phyloP scores from a whole-genome alignment of 1,284 basidiomycete species.

The Leucoagaricus sp. region DNA sequence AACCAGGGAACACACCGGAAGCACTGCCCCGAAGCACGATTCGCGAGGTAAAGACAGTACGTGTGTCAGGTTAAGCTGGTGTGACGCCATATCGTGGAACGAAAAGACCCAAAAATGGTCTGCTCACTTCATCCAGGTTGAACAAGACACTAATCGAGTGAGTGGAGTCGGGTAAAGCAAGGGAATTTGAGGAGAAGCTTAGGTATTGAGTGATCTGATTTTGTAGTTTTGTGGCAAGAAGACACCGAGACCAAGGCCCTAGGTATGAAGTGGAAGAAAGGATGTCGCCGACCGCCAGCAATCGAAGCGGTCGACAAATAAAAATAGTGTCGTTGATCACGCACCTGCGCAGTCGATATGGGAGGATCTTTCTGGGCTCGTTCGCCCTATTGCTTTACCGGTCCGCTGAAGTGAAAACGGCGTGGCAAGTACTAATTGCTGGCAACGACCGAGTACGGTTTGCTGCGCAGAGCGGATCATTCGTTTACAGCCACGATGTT shows the following conservation, averaged over 20 bases:
- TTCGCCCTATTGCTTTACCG: not conserved
- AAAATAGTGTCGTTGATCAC: not conserved
- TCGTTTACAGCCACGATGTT: not conserved
- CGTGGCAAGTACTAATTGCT: not conserved
- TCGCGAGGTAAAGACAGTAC: not conserved
- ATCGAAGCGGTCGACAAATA: not conserved
- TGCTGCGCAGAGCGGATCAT: not conserved
- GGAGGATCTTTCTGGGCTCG: not conserved
- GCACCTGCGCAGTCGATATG: not conserved
- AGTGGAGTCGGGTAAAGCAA: constrained; percentile 3
- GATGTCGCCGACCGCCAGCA: not conserved
- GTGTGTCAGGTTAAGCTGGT: not conserved
- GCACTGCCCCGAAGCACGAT: not conserved
- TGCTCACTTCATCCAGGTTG: not conserved
- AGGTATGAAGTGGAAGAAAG: not conserved
- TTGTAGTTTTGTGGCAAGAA: not conserved
- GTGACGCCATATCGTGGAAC: constrained; percentile 5
- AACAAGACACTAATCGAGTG: not conserved
- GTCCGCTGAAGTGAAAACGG: not conserved
- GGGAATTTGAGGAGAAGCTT: not conserved
- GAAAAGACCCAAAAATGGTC: not conserved
- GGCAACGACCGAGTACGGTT: not conserved
- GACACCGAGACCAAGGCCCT: not conserved
- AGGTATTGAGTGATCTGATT: not conserved
- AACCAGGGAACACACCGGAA: not conserved